These are phyloP conservation scores for Coprinellus aureogranulatus DNA, from an alignment of 768 basidiomycete species.

Conservation along the genomic window DNA sequence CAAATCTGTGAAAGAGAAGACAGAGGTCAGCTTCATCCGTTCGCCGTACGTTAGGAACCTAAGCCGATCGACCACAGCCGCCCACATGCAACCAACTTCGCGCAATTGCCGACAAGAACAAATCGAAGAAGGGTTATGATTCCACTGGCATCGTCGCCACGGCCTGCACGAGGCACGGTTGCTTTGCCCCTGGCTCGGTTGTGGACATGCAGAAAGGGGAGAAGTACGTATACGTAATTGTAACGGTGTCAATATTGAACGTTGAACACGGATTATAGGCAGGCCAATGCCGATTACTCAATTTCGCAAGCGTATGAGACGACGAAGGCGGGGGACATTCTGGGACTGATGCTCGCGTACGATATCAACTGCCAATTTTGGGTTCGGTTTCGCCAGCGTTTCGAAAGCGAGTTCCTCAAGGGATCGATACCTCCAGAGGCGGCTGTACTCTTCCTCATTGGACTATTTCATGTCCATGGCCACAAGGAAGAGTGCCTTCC, in stretches of 20 bases:
- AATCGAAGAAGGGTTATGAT: neutral
- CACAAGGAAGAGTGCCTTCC: constrained; percentile 21
- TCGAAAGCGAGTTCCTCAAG: neutral
- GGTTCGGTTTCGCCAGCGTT: constrained; percentile 2
- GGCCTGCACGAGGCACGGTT: neutral
- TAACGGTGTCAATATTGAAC: neutral
- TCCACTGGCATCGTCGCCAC: neutral
- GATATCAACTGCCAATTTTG: constrained; percentile 17
- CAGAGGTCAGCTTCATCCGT: neutral
- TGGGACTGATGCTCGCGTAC: neutral
- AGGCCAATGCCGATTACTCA: neutral
- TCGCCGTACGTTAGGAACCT: neutral
- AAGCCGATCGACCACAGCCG: neutral
- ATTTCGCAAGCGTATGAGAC: neutral
- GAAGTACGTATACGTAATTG: neutral
- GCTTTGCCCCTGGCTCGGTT: neutral
- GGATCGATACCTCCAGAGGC: neutral
- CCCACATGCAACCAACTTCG: neutral
- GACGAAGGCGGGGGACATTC: neutral
- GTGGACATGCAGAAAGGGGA: neutral
- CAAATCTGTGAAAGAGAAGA: neutral
- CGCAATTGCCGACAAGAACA: neutral
- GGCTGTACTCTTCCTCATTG: neutral
- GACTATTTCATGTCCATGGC: constrained; percentile 22
- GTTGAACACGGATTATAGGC: neutral